Evolutionary conservation across 2,329 filamentous ascomycete species (phyloP), one percentile per base, ranked within the genome.

Genomic region (Arthroderma sp.): DNA sequence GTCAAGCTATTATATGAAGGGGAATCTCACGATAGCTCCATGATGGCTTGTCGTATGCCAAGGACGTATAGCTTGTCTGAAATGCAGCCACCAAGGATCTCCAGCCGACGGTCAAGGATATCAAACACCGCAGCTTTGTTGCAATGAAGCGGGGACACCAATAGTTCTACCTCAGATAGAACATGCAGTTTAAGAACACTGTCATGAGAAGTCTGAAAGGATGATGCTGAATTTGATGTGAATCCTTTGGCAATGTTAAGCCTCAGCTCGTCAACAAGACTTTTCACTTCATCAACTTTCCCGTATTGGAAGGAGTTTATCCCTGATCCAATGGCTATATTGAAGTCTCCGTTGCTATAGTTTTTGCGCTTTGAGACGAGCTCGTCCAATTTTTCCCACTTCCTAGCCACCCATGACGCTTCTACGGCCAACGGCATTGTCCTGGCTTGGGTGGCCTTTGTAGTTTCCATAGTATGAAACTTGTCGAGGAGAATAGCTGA

Each of bases 41-140:
- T 94, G 1, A 83, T 78, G 27, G 91, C 89, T 53, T 91, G 76
- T 46, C 88, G 78, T 36, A 96, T 73, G 1, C 87, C 84, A 29
- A 99, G 71, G 6, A 98, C 66, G 58, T 94, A 96, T 59, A 95
- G 89, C 61, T 98, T 98, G 59, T 98, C 88, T 43, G 80, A 78
- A 33, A 88, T 81, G 55, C 91, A 94, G 1, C 87, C 85, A 0
- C 93, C 91, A 2, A 98, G 70, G 1, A 93, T 74, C 52, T 88
- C 84, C n/a, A 98, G 68, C n/a, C 91, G 80, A 38, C 82, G 78
- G 49, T 83, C 74, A 4, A 95, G 61, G 22, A 72, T 72, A 42
- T 72, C 68, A 5, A 82, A 60, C 27, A 68, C 47, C 15, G 47
- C 29, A n/a, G 46, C 38, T 9, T 46, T 11, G 10, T 9, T 11